These are phyloP conservation scores for Diaporthe sp. DNA, from an alignment of 2,329 filamentous ascomycete genomes.

Conservation along the genomic window DNA sequence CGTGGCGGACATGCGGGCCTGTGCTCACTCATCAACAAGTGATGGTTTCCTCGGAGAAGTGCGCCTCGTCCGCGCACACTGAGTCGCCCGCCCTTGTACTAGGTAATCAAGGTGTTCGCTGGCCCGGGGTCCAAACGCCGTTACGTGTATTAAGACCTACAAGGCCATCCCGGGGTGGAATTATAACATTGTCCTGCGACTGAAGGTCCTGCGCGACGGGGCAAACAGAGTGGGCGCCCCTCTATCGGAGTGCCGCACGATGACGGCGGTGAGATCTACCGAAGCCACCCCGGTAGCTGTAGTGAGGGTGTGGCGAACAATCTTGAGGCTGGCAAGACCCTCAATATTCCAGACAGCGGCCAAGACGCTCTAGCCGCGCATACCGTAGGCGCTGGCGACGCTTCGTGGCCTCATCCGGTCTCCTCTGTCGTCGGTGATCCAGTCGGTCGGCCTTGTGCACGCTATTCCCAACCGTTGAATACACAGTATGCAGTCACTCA, in stretches of 20 bases:
- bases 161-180: background rate
- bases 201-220: background rate
- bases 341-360: background rate
- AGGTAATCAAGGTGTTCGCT: background rate
- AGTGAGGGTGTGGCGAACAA: conserved; percentile 5
- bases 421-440: background rate
- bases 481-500: conserved; percentile 3
- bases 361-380: conserved; percentile 22
- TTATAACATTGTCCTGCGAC: background rate
- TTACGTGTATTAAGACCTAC: background rate
- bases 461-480: conserved; percentile 11
- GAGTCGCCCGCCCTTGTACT: conserved; percentile 8
- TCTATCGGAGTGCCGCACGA: conserved; percentile 2
- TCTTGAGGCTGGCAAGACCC: background rate
- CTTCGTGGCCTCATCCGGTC: background rate
- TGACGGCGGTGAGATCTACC: conserved; percentile 36
- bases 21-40: background rate
- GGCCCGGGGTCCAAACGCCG: conserved; percentile 1
- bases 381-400: background rate
- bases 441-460: background rate
- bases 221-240: conserved; percentile 7
- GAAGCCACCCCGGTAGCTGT: background rate
- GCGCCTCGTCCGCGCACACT: background rate
- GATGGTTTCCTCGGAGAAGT: conserved; percentile 10
- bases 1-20: background rate